Percentiles rank a stretch among this genome's conserved stretches.
Conservation (phyloP, 2,329 filamentous ascomycete genomes). For the Cryoendolithus antarcticus region DNA sequence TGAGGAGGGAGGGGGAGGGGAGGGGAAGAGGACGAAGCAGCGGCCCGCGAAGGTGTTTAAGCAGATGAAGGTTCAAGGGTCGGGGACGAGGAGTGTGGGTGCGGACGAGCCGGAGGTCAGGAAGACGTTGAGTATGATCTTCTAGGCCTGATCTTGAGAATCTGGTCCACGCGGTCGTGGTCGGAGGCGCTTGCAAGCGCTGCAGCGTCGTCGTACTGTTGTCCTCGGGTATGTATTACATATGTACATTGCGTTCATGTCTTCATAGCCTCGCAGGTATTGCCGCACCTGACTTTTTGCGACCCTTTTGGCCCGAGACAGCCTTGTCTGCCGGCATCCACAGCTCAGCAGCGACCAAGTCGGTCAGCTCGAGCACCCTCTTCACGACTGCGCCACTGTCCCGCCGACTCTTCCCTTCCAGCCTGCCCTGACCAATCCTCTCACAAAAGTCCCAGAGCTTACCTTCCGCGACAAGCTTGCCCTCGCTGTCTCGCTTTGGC, state of each 20-base stretch:
- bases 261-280: too few species aligned
- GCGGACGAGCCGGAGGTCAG: constrained; percentile 5
- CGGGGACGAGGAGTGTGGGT: constrained; percentile 1
- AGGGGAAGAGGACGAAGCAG: constrained; percentile 12
- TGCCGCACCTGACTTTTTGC: too few species aligned
- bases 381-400: constrained; percentile 81
- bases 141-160: constrained; percentile 10
- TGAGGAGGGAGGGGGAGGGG: constrained; percentile 21
- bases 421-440: constrained; percentile 65
- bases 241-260: too few species aligned
- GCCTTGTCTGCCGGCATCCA: not conserved
- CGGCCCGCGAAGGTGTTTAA: constrained; percentile 43
- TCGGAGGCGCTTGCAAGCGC: too few species aligned
- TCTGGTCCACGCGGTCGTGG: constrained; percentile 5
- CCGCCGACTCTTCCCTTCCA: constrained; percentile 92
- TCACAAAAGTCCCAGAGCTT: constrained; percentile 87
- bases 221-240: too few species aligned
- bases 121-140: constrained; percentile 7
- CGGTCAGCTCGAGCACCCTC: constrained; percentile 65
- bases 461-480: constrained; percentile 57
- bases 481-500: constrained; percentile 50
- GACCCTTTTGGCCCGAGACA: too few species aligned
- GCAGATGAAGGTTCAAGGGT: constrained; percentile 36
- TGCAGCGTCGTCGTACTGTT: too few species aligned
- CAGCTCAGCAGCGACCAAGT: constrained; percentile 56